Conservation (phyloP, 306 rosid genomes). For the Canavalia ensiformis region DNA sequence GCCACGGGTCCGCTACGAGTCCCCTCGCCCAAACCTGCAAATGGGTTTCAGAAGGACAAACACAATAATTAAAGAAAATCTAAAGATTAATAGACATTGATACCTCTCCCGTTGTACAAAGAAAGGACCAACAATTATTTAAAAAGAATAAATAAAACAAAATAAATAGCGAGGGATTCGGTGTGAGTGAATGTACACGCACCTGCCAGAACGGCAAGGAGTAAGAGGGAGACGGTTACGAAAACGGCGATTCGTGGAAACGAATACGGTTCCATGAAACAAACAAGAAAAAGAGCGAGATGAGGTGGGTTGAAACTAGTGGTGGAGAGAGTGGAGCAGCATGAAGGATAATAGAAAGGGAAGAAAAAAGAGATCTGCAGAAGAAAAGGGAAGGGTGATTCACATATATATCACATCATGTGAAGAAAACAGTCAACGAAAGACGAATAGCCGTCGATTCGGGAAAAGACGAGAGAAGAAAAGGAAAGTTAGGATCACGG, state of each 20-base stretch:
- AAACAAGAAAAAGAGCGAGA: neutral
- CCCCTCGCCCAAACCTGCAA: constrained; percentile 52
- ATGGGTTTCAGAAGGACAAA: neutral
- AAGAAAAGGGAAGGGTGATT: neutral
- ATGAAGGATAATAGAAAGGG: neutral
- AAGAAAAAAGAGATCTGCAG: constrained; percentile 25
- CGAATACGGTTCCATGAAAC: constrained; percentile 47
- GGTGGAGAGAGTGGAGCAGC: neutral
- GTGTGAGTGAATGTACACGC: neutral
- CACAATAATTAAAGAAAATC: neutral
- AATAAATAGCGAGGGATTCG: too few relatives aligned
- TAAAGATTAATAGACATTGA: neutral
- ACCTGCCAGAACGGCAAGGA: constrained; percentile 54
- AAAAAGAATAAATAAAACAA: too few relatives aligned
- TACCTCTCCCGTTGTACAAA: too few relatives aligned
- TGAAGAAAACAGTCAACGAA: constrained; percentile 30
- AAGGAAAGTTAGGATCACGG: constrained; percentile 41
- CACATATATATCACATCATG: constrained; percentile 43
- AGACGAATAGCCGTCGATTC: constrained; percentile 46
- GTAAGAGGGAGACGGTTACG: constrained; percentile 30
- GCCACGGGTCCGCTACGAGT: constrained; percentile 14
- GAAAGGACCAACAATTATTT: too few relatives aligned
- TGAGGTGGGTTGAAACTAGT: neutral
- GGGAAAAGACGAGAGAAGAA: neutral
- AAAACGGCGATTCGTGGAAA: constrained; percentile 24